Evolutionary conservation across 139 green algal species (phyloP).

Genomic region (Ostreobium quekettii): DNA sequence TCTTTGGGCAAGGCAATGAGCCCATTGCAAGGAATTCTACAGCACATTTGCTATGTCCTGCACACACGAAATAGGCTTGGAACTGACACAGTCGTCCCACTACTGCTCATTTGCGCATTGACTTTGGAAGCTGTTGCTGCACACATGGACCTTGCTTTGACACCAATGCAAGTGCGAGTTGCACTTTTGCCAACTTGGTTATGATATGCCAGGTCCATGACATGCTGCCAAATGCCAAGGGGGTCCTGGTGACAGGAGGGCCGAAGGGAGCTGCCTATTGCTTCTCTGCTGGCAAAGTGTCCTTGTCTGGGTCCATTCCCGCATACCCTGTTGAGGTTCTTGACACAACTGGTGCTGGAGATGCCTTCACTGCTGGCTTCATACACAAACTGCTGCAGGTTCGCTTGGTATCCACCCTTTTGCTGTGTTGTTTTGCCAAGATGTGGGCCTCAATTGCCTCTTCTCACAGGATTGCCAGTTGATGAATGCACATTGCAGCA

Average conservation of each 20-base stretch:
- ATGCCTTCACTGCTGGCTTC: constrained; percentile 80
- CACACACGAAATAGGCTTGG: too few relatives aligned
- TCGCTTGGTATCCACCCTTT: not conserved
- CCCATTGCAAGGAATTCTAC: too few relatives aligned
- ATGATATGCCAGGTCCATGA: constrained; percentile 38
- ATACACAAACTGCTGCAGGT: constrained; percentile 48
- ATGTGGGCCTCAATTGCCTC: not conserved
- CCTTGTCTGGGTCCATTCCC: not conserved
- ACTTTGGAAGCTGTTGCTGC: too few relatives aligned
- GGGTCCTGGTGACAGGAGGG: constrained; percentile 73
- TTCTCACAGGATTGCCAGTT: not conserved
- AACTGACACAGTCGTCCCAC: too few relatives aligned
- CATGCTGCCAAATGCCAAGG: constrained; percentile 40
- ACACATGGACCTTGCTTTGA: too few relatives aligned
- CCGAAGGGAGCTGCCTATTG: constrained; percentile 63
- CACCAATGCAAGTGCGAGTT: not conserved
- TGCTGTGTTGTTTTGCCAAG: too few relatives aligned
- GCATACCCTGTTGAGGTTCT: constrained; percentile 40
- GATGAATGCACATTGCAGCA: constrained; percentile 6
- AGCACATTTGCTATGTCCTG: too few relatives aligned
- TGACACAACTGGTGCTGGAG: constrained; percentile 84
- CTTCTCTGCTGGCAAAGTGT: constrained; percentile 27
- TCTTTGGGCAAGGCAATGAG: too few relatives aligned
- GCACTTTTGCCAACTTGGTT: not conserved
- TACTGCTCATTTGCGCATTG: too few relatives aligned